Percentiles rank a stretch among this genome's conserved stretches.
Evolutionary conservation across 306 rosid species (phyloP).

Genomic region (Cajanus cajan): DNA sequence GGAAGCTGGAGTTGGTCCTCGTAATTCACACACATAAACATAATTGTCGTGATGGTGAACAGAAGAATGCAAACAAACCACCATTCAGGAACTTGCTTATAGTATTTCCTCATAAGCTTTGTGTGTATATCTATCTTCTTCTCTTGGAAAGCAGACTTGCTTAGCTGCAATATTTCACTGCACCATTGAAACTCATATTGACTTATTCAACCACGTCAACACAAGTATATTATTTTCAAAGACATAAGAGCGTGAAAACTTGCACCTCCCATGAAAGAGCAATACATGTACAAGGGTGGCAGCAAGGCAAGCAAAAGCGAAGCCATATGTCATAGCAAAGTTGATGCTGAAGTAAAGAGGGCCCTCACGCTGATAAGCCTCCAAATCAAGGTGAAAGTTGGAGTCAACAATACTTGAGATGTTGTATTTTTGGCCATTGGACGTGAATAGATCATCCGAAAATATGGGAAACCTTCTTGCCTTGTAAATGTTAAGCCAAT

Average conservation of each 20-base stretch:
- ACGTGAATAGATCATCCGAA: constrained; percentile 65
- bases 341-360: constrained; percentile 68
- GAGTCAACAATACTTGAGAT: constrained; percentile 68
- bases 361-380: constrained; percentile 60
- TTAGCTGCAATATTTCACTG: not conserved
- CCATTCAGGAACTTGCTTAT: not conserved
- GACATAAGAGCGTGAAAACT: not conserved
- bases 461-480: constrained; percentile 77
- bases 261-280: constrained; percentile 83
- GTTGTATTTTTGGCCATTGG: constrained; percentile 65
- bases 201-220: not conserved
- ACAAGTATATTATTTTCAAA: not conserved
- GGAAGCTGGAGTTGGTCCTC: not conserved
- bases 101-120: not conserved
- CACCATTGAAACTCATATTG: not conserved
- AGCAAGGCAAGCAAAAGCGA: constrained; percentile 73
- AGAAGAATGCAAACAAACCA: not conserved
- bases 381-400: constrained; percentile 57
- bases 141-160: not conserved
- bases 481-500: constrained; percentile 58
- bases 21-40: not conserved
- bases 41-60: not conserved
- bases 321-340: constrained; percentile 61
- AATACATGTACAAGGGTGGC: constrained; percentile 74
- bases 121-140: not conserved